phyloP scores from a whole-genome alignment of 179 eudicot species.

The Beta corolliflora region DNA sequence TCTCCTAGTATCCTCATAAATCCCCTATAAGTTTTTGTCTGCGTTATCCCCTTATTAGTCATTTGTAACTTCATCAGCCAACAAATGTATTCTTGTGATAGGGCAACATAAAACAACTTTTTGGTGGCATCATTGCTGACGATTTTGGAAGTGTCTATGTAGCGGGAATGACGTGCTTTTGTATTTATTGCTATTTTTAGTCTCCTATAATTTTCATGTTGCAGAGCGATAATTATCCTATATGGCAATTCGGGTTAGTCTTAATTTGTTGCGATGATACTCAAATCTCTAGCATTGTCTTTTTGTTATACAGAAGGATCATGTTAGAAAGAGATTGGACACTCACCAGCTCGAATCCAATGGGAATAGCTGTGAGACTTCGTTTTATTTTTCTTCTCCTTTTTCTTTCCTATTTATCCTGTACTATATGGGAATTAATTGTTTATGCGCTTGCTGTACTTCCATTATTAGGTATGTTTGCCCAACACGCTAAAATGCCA shows the following conservation, averaged over 20 bases:
- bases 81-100: background rate
- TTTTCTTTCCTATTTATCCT: background rate
- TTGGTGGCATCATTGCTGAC: background rate
- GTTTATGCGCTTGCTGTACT: slow-evolving; percentile 7
- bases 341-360: slow-evolving; percentile 64
- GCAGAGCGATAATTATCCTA: background rate
- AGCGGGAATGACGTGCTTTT: background rate
- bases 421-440: slow-evolving; percentile 13
- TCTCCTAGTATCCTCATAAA: background rate
- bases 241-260: background rate
- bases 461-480: slow-evolving; percentile 58
- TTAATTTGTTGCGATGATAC: background rate
- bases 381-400: slow-evolving; percentile 8
- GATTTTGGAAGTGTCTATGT: background rate
- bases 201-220: background rate
- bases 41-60: background rate
- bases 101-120: background rate
- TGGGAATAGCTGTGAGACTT: slow-evolving; percentile 62
- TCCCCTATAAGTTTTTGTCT: background rate
- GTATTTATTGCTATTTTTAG: background rate
- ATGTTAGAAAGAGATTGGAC: slow-evolving; percentile 59
- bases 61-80: background rate
- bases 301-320: slow-evolving; percentile 58
- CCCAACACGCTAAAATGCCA: slow-evolving; percentile 64
- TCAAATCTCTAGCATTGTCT: slow-evolving; percentile 8